Evolutionary conservation across 1,284 basidiomycete genomes (phyloP).

Genomic region (Phaffia rhodozyma): DNA sequence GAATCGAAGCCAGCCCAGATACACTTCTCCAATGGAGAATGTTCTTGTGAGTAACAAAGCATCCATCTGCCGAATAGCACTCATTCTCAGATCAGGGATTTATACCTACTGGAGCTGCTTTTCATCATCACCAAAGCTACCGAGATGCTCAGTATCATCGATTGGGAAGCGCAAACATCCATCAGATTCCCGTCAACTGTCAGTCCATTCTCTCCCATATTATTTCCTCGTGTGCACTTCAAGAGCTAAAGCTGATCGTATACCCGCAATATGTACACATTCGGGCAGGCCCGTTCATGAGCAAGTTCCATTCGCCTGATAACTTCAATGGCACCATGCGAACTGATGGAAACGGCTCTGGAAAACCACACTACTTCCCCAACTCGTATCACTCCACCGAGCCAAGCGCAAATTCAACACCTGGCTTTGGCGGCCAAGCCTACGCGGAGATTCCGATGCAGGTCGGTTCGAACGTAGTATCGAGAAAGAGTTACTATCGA

Average conservation of each 20-base stretch:
- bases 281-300: conserved; percentile 20
- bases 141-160: conserved; percentile 30
- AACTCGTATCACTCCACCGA: conserved; percentile 28
- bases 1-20: conserved; percentile 31
- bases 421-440: conserved; percentile 25
- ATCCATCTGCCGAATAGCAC: neutral
- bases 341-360: conserved; percentile 26
- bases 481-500: conserved; percentile 27
- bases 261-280: no score
- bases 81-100: neutral
- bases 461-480: conserved; percentile 28
- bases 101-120: neutral
- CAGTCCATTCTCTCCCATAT: no score
- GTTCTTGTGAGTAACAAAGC: conserved; percentile 26
- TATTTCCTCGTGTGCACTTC: no score
- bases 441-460: conserved; percentile 28
- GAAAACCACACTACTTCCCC: conserved; percentile 30
- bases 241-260: no score
- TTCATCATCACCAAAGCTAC: conserved; percentile 20
- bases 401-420: conserved; percentile 24
- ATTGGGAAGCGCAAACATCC: conserved; percentile 28
- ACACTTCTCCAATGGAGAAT: conserved; percentile 29
- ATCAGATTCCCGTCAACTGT: conserved; percentile 31
- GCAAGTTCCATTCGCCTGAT: conserved; percentile 30
- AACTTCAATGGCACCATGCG: conserved; percentile 31